Percentiles rank a stretch among this genome's conserved stretches.
Conservation (phyloP, 345 rosid genomes). For the Anacardium occidentale region DNA sequence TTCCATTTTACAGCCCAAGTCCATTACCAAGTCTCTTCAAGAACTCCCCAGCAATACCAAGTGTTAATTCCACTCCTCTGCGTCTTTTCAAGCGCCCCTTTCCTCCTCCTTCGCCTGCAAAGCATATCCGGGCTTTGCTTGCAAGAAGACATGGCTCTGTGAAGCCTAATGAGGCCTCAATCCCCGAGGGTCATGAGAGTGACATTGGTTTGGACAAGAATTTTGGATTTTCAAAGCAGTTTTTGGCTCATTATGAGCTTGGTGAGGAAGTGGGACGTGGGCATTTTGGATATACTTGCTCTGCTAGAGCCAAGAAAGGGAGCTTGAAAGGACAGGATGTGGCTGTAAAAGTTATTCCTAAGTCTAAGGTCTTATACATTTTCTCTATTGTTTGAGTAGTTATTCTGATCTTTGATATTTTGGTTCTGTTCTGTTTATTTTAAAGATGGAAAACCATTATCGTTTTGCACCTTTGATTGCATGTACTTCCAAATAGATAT, state of each 20-base stretch:
- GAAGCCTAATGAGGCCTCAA: slow-evolving; percentile 81
- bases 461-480: slow-evolving; percentile 5
- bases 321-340: slow-evolving; percentile 79
- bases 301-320: slow-evolving; percentile 85
- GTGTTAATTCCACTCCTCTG: slow-evolving; percentile 81
- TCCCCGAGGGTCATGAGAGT: slow-evolving; percentile 78
- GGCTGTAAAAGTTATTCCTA: slow-evolving; percentile 91
- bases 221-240: slow-evolving; percentile 81
- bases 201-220: slow-evolving; percentile 78
- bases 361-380: slow-evolving; percentile 63
- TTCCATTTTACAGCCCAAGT: slow-evolving; percentile 89
- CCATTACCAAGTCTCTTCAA: slow-evolving; percentile 83
- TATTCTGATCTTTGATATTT: background rate
- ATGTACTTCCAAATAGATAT: background rate
- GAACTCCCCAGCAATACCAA: slow-evolving; percentile 78
- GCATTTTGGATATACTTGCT: slow-evolving; percentile 91
- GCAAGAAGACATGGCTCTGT: slow-evolving; percentile 82
- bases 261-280: slow-evolving; percentile 93
- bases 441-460: background rate
- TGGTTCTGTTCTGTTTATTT: background rate
- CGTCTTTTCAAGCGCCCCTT: slow-evolving; percentile 92
- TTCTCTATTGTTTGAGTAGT: slow-evolving; percentile 4
- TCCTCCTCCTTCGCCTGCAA: slow-evolving; percentile 97
- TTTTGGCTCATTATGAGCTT: slow-evolving; percentile 65
- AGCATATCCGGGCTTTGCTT: slow-evolving; percentile 82